Evolutionary conservation across 163 green algal genomes (phyloP).

Genomic region (Scenedesmus sp.): DNA sequence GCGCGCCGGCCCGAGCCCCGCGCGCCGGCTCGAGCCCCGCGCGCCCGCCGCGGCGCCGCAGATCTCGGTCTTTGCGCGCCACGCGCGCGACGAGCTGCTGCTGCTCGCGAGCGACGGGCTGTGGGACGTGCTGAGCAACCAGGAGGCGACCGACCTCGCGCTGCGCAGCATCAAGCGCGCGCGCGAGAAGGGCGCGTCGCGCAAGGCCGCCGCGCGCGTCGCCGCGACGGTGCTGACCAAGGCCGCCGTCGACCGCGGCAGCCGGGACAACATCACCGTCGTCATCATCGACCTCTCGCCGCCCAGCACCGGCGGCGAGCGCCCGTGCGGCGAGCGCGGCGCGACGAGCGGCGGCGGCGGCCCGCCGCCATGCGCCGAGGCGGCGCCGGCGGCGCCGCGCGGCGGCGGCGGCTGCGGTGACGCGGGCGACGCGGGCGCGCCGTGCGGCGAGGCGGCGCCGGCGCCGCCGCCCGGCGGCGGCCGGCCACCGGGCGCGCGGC

Average conservation of each 20-base stretch:
- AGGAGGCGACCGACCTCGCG: constrained; percentile 87
- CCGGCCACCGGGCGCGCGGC: too few relatives aligned
- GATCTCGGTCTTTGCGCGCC: constrained; percentile 82
- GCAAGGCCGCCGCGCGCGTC: constrained; percentile 75
- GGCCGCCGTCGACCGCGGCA: constrained; percentile 85
- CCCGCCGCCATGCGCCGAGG: too few relatives aligned
- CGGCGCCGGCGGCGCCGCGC: not conserved
- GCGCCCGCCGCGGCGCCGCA: constrained; percentile 42
- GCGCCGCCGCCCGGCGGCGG: not conserved
- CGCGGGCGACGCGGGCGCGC: not conserved
- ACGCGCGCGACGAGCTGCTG: constrained; percentile 90
- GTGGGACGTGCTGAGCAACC: constrained; percentile 97
- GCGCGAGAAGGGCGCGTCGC: constrained; percentile 74
- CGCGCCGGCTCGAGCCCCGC: too few relatives aligned
- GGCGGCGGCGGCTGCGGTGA: constrained; percentile 1
- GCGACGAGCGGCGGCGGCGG: too few relatives aligned
- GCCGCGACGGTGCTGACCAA: constrained; percentile 82
- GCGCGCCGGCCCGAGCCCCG: too few relatives aligned
- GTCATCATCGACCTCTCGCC: constrained; percentile 71
- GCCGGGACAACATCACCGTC: constrained; percentile 86
- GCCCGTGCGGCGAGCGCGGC: not conserved
- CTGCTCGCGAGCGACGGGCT: constrained; percentile 95
- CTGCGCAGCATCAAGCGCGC: constrained; percentile 85
- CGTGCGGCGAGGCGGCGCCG: not conserved
- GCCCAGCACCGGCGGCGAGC: not conserved